Conservation (phyloP, 257 asterid genomes). For the Solanum rostratum region DNA sequence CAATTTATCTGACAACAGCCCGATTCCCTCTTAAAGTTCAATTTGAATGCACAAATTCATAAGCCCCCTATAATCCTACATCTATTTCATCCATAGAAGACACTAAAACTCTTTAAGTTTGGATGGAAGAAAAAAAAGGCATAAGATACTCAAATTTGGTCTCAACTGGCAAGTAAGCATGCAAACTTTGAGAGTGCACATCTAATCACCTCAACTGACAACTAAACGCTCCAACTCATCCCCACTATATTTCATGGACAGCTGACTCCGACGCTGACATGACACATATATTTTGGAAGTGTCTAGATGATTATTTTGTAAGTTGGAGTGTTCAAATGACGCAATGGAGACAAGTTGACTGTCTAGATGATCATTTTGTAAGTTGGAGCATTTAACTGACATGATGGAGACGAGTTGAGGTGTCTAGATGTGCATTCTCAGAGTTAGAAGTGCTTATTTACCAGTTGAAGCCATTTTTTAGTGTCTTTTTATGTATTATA, state of each 20-base stretch:
- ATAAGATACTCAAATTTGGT: neutral
- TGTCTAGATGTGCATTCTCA: neutral
- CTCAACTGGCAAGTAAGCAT: neutral
- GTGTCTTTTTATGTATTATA: neutral
- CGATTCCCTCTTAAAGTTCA: neutral
- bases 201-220: neutral
- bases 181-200: neutral
- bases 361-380: neutral
- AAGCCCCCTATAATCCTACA: neutral
- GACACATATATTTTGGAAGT: neutral
- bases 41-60: neutral
- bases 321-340: too few species aligned
- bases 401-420: neutral
- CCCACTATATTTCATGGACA: neutral
- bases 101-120: neutral
- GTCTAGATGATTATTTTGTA: too few species aligned
- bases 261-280: neutral
- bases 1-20: neutral
- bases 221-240: neutral
- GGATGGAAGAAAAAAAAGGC: neutral
- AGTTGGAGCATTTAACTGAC: neutral
- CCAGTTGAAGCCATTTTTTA: neutral
- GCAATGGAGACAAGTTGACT: too few species aligned
- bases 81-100: neutral
- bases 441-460: neutral